Evolutionary conservation across 2,329 filamentous ascomycete genomes (phyloP).

Genomic region (Beauveria brongniartii): DNA sequence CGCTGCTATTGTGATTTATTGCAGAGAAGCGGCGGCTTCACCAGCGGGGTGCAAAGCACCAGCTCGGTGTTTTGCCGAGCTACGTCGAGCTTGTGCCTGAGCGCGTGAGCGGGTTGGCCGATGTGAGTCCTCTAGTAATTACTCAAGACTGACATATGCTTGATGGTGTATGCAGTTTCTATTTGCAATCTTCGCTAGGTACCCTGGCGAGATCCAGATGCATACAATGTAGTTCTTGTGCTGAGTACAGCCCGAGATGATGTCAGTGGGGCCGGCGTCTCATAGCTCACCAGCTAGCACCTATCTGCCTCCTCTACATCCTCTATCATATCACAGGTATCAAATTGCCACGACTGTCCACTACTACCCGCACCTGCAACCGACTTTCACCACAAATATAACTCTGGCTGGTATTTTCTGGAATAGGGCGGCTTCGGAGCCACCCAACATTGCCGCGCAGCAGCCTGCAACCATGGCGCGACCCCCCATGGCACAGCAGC

Average conservation of each 20-base stretch:
- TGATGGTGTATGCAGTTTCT: neutral
- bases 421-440: conserved; percentile 34
- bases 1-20: neutral
- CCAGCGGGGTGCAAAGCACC: neutral
- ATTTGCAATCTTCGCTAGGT: neutral
- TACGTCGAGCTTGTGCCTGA: neutral
- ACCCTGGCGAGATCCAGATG: neutral
- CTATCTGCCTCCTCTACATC: neutral
- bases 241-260: neutral
- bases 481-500: conserved; percentile 36
- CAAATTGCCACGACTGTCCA: neutral
- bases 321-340: neutral
- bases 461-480: conserved; percentile 37
- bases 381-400: conserved; percentile 13
- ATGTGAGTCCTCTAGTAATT: too few relatives aligned
- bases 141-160: neutral
- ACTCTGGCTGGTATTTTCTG: conserved; percentile 44
- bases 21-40: neutral
- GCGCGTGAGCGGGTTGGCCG: neutral
- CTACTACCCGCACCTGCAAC: neutral
- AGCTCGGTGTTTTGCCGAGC: neutral
- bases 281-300: neutral
- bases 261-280: conserved; percentile 4
- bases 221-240: neutral
- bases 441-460: conserved; percentile 25